phyloP scores from a whole-genome alignment of 768 basidiomycete genomes.

The Xerocomus potaroensis region DNA sequence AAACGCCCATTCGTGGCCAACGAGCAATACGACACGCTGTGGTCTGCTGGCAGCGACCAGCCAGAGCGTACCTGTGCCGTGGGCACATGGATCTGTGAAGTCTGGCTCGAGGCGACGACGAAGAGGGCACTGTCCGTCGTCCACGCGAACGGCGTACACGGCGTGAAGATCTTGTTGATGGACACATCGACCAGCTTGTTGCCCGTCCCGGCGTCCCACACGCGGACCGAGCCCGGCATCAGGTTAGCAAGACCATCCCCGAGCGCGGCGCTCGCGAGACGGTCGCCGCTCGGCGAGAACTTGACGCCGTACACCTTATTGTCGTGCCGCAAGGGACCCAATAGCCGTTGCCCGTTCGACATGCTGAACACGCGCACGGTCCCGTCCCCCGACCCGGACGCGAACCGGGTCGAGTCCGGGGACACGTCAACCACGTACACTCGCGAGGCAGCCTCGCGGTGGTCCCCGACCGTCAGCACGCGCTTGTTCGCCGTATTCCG shows the following conservation, averaged over 20 bases:
- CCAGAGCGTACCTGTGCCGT: background rate
- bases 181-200: slow-evolving; percentile 3
- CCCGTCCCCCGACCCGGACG: slow-evolving; percentile 7
- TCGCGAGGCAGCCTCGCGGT: background rate
- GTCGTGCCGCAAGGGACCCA: slow-evolving; percentile 5
- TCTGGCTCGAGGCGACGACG: slow-evolving; percentile 1
- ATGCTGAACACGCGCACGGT: slow-evolving; percentile 5
- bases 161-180: slow-evolving; percentile 2
- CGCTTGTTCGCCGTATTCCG: slow-evolving; percentile 3
- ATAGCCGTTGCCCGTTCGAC: background rate
- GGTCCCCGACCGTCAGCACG: background rate
- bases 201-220: slow-evolving; percentile 6
- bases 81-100: slow-evolving; percentile 1
- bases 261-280: background rate
- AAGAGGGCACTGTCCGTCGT: slow-evolving; percentile 1
- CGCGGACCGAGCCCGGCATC: background rate
- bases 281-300: slow-evolving; percentile 3
- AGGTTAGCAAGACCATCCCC: background rate
- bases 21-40: slow-evolving; percentile 1
- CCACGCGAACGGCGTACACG: slow-evolving; percentile 2
- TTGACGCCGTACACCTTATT: slow-evolving; percentile 3
- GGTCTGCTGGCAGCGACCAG: background rate
- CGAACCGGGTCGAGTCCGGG: slow-evolving; percentile 9
- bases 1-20: background rate
- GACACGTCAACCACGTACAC: slow-evolving; percentile 9